Base-by-base conservation (phyloP, 2,329 filamentous ascomycete species). In the Albifimbria verrucaria region DNA sequence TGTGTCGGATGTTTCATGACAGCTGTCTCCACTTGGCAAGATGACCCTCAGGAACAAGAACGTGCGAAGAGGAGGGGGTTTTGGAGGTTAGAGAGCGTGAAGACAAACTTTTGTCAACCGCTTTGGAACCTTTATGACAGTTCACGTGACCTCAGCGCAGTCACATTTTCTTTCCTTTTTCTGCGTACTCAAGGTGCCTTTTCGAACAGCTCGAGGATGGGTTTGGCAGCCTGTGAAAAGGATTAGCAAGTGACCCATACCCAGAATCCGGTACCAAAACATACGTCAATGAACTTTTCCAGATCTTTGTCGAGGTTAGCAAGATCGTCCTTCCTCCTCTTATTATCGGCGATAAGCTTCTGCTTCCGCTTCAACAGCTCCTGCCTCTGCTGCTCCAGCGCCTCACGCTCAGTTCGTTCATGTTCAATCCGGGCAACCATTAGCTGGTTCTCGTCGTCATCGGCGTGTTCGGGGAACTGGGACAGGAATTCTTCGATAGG, bases 361-460 rank as follows among this genome's bases (percentile, higher is more conserved):
- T 82, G 79, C 63, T 85, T 85, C 50, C 79, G 73, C 66, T 81
- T 91, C 45, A 92, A 73, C 2, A 92, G 77, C 59, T 88, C 87
- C 68, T 92, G 87, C 49, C 92, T 81, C 62, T 92, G 86, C 69
- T 91, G 88, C 71, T 99, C 94, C 25, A 97, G 76, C 42, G 86
- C 85, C 70, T 96, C 87, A 36, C 94, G 86, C 67, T 95, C 91
- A 12, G 82, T 81, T 60, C 91, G 85, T 74, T 99, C 94, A 67
- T 97, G 89, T 59, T 94, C 88, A 66, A 99, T 96, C 23, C 93
- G 86, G 43, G 90, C 90, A 50, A 92, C 85, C 85, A 95, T 97
- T 52, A 97, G 75, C 12, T 89, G 82, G 67, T 92, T 88, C 62
- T 95, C 89, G 63, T 87, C 85, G 11, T 81, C 79, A 22, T 85